Percentiles rank a stretch among this genome's conserved stretches.
Evolutionary conservation across 371 early-diverging fungal species (phyloP).

Genomic region (Mortierella sp.): DNA sequence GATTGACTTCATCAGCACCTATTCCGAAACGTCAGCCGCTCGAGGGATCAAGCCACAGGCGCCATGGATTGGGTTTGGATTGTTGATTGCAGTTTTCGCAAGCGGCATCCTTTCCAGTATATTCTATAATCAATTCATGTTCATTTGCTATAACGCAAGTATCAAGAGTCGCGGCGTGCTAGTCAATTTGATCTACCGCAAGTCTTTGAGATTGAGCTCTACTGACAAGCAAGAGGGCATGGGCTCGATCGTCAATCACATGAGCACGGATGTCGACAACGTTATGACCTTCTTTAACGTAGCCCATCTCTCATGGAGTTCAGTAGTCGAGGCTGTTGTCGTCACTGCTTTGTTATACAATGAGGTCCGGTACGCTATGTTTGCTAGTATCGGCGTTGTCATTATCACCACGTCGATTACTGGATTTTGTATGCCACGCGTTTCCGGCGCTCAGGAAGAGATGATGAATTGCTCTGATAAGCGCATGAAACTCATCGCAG

Average conservation of each 20-base stretch:
- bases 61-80: conserved; percentile 70
- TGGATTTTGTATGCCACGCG: neutral
- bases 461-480: conserved; percentile 35
- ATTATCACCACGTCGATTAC: neutral
- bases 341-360: conserved; percentile 80
- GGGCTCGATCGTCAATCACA: conserved; percentile 83
- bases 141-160: conserved; percentile 21
- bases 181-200: conserved; percentile 87
- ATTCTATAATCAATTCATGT: conserved; percentile 27
- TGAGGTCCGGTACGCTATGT: conserved; percentile 29
- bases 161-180: conserved; percentile 72
- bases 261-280: conserved; percentile 88
- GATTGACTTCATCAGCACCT: conserved; percentile 75
- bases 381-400: conserved; percentile 22
- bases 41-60: conserved; percentile 50
- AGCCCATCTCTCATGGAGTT: conserved; percentile 72
- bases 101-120: conserved; percentile 3
- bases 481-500: conserved; percentile 56
- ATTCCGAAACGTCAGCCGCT: conserved; percentile 20
- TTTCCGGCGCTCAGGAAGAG: conserved; percentile 28
- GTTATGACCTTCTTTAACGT: conserved; percentile 66
- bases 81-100: conserved; percentile 48
- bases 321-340: conserved; percentile 84
- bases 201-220: conserved; percentile 82
- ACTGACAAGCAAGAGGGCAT: conserved; percentile 82